phyloP scores from a whole-genome alignment of 202 grass and related monocot species.

The Alloteropsis angusta region DNA sequence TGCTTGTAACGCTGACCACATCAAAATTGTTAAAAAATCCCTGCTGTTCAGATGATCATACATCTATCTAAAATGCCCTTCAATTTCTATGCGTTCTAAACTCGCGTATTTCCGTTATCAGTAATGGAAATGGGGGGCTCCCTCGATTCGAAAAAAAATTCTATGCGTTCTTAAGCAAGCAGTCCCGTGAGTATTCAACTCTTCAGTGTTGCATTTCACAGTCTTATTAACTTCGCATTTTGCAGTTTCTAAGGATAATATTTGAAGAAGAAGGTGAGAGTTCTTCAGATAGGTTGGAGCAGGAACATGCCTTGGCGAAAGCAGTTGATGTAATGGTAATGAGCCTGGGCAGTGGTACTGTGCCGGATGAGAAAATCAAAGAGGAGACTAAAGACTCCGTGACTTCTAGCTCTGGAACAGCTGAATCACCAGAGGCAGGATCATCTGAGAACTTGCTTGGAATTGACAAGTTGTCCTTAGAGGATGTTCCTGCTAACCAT shows the following conservation, averaged over 20 bases:
- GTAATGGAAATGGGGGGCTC: too few relatives aligned
- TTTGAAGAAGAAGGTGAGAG: slow-evolving; percentile 53
- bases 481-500: slow-evolving; percentile 42
- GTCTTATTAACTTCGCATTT: not conserved
- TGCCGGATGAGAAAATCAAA: not conserved
- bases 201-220: not conserved
- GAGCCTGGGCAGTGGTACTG: slow-evolving; percentile 29
- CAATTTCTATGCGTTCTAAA: not conserved
- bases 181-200: not conserved
- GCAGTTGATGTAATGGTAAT: slow-evolving; percentile 73
- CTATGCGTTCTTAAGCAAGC: not conserved
- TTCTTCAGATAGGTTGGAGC: slow-evolving; percentile 43
- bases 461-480: slow-evolving; percentile 35
- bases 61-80: not conserved
- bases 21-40: not conserved
- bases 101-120: too few relatives aligned
- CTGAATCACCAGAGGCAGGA: slow-evolving; percentile 14
- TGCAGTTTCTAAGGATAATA: slow-evolving; percentile 76
- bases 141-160: too few relatives aligned
- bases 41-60: not conserved
- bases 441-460: slow-evolving; percentile 36
- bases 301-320: slow-evolving; percentile 63
- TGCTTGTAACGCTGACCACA: not conserved
- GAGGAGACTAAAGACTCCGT: not conserved
- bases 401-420: not conserved